Evolutionary conservation across 75 land plant species (phyloP), one percentile per base, ranked within the genome.

Genomic region (Picea glauca): DNA sequence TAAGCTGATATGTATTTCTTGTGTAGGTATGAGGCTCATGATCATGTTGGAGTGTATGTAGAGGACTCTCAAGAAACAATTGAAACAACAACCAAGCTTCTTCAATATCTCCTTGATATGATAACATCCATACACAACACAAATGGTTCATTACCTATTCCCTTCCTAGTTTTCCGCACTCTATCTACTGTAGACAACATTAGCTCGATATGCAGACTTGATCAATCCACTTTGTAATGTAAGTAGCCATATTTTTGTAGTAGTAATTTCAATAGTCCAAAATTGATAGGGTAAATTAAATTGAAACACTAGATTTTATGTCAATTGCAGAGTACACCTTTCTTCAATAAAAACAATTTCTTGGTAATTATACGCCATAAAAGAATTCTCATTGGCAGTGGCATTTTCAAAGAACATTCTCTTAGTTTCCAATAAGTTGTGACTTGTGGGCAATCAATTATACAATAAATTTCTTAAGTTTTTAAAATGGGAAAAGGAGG

Each of bases 31-130:
- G 88, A 80, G 68, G 81, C 80, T 20, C 85, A 85, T 18, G 88
- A 83, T 65, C 88, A 86, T 77, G 85, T 86, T 58, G 88, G 88
- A 60, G 88, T 86, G 3, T 86, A 76, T 74, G 77, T 81, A 32
- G 80, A 83, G 83, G 83, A 86, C 60, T 4, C 60, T 2, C 54
- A 31, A 40, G 88, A 86, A 58, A 74, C 78, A 67, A 82, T 86
- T 40, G 85, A 86, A 62, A 85, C 84, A 72, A 85, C 85, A 5
- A 85, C 82, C 58, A 78, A 58, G 60, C 65, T 80, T 50, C 67
- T 86, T 23, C 77, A 75, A 4, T 65, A 72, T 40, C 58, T 79
- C 13, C 73, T 86, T 32, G 88, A 83, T 23, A 77, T 81, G 18
- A 76, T 83, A 46, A 83, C 83, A 20, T 74, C 82, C 1, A 5